phyloP scores from a whole-genome alignment of 2,329 filamentous ascomycete species.

The Graphiopsis chlorocephala region DNA sequence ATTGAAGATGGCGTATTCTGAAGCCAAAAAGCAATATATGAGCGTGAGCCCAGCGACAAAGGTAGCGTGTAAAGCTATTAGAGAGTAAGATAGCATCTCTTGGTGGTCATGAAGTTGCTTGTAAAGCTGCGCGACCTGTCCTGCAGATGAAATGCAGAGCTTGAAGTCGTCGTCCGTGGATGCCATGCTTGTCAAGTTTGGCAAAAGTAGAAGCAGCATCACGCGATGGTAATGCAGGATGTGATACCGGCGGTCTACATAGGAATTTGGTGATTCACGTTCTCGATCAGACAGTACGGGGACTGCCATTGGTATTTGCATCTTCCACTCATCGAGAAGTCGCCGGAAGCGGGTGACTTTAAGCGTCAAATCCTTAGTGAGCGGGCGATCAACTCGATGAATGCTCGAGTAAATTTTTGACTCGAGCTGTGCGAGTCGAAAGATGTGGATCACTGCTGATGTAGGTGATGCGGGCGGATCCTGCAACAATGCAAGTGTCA shows the following conservation, averaged over 20 bases:
- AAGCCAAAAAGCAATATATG: constrained; percentile 32
- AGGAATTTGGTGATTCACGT: neutral
- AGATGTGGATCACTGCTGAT: constrained; percentile 25
- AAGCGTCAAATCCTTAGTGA: neutral
- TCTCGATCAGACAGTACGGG: neutral
- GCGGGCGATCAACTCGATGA: constrained; percentile 20
- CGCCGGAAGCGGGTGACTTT: neutral
- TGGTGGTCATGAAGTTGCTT: constrained; percentile 30
- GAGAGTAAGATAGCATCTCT: constrained; percentile 26
- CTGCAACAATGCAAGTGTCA: neutral
- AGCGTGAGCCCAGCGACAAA: constrained; percentile 32
- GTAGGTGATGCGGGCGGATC: neutral
- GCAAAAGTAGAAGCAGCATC: neutral
- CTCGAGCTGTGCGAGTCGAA: constrained; percentile 20
- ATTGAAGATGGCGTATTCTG: constrained; percentile 24
- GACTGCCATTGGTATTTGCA: neutral
- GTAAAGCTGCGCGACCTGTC: constrained; percentile 31
- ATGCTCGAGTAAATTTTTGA: constrained; percentile 22
- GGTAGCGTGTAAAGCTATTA: constrained; percentile 31
- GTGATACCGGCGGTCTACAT: neutral
- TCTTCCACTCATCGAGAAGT: neutral
- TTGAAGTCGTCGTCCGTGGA: neutral
- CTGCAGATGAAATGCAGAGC: constrained; percentile 28
- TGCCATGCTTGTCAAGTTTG: neutral
- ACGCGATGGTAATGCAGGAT: neutral